Conservation (phyloP, 345 rosid genomes). For the Anastatica hierochuntica region DNA sequence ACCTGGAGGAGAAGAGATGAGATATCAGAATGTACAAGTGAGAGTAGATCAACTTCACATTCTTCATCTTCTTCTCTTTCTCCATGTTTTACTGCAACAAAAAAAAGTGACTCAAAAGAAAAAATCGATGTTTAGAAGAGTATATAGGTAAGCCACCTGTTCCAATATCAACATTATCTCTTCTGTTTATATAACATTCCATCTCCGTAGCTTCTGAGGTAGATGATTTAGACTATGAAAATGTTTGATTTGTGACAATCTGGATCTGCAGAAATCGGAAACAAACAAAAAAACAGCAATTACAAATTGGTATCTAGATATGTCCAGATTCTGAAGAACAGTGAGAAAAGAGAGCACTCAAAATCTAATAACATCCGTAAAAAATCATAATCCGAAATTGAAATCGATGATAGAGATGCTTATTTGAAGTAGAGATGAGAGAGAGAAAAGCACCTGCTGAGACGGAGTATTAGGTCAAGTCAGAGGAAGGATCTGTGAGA, state of each 20-base stretch:
- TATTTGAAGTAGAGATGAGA: not conserved
- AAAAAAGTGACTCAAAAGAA: not conserved
- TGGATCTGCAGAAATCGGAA: constrained; percentile 14
- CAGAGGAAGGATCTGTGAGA: not conserved
- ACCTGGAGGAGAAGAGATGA: constrained; percentile 55
- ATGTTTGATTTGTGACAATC: not conserved
- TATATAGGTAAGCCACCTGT: constrained; percentile 13
- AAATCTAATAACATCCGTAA: not conserved
- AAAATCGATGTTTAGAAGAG: not conserved
- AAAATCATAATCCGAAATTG: not conserved
- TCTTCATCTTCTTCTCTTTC: constrained; percentile 17
- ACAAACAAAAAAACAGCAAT: not conserved
- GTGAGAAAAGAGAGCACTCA: not conserved
- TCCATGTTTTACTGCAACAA: constrained; percentile 5
- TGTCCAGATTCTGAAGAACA: not conserved
- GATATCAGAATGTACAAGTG: constrained; percentile 61
- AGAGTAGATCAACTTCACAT: constrained; percentile 43
- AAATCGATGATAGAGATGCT: constrained; percentile 1
- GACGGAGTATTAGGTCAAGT: not conserved
- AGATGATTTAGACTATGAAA: not conserved
- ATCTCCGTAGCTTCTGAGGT: not conserved
- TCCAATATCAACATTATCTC: constrained; percentile 12
- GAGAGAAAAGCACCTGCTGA: constrained; percentile 1
- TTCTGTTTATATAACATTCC: constrained; percentile 6
- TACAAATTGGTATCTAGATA: not conserved